A percentile compares a stretch with the other conserved stretches of the same genome.
Conservation (phyloP, 352 stramenopile species). For the Phytophthora pisi region DNA sequence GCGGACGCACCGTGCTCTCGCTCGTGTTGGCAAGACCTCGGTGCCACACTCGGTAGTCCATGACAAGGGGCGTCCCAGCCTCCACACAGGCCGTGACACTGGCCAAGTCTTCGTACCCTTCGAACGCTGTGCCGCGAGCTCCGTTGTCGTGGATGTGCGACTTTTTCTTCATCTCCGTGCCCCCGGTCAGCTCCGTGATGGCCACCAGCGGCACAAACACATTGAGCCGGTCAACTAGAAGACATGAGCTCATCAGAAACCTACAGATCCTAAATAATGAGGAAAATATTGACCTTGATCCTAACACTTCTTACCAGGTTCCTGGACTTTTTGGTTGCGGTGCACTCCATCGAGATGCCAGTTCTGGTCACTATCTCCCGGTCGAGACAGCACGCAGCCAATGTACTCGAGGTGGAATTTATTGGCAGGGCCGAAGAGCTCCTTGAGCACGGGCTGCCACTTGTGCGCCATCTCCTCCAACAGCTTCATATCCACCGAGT, state of each 20-base stretch:
- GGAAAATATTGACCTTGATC: not conserved
- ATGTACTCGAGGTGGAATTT: constrained; percentile 66
- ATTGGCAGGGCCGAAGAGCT: constrained; percentile 23
- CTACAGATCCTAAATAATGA: not conserved
- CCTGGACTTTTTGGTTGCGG: constrained; percentile 49
- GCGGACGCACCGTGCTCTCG: constrained; percentile 45
- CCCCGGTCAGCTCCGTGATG: constrained; percentile 50
- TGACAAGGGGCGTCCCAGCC: constrained; percentile 64
- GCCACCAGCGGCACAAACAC: constrained; percentile 76
- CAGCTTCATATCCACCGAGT: constrained; percentile 33
- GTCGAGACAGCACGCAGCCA: constrained; percentile 69
- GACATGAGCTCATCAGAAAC: constrained; percentile 5
- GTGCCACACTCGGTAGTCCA: constrained; percentile 86
- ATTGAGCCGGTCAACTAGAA: constrained; percentile 68
- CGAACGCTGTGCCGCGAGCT: constrained; percentile 43
- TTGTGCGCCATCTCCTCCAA: constrained; percentile 36
- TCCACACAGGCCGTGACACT: constrained; percentile 61
- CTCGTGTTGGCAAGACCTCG: constrained; percentile 62
- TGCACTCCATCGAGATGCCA: constrained; percentile 85
- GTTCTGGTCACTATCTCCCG: constrained; percentile 71
- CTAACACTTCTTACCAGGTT: constrained; percentile 41
- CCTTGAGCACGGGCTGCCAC: constrained; percentile 37
- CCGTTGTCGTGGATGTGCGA: constrained; percentile 61
- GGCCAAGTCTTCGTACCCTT: constrained; percentile 52
- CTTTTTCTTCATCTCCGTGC: constrained; percentile 71